Percentiles rank a stretch among this genome's conserved stretches.
Evolutionary conservation across 139 green algal genomes (phyloP).

Genomic region (Closterium sp.): DNA sequence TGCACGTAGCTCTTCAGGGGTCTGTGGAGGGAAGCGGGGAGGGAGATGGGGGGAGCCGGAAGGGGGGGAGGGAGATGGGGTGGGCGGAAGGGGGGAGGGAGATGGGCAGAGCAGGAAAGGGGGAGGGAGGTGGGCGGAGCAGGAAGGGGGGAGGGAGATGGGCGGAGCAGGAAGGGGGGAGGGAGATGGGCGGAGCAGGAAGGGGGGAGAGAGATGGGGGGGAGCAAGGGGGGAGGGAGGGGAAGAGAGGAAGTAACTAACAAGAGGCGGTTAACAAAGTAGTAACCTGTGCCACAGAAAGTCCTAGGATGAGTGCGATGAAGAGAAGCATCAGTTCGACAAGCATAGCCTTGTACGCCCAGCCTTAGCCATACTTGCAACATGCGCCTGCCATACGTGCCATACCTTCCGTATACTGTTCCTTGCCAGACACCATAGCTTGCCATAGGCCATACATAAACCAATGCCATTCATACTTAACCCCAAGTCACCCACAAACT

Average conservation of each 20-base stretch:
- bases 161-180: not conserved
- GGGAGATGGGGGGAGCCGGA: not conserved
- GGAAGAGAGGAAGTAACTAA: not conserved
- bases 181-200: not conserved
- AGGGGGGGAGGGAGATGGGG: not conserved
- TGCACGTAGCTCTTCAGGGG: conserved; percentile 79
- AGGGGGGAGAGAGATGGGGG: not conserved
- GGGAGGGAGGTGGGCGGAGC: not conserved
- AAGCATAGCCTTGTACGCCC: no score
- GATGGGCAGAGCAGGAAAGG: not conserved
- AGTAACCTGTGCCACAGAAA: no score
- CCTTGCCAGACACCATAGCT: no score
- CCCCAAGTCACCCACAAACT: no score
- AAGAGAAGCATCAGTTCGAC: no score
- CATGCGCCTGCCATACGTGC: no score
- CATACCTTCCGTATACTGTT: no score
- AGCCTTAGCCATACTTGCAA: no score
- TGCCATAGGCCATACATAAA: no score
- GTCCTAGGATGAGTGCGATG: no score
- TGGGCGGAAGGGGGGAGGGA: not conserved
- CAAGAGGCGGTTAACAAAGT: no score
- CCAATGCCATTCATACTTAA: no score
- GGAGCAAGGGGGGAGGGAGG: not conserved
- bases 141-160: not conserved
- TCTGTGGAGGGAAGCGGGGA: conserved; percentile 47